These are phyloP conservation scores for Glycyrrhiza uralensis DNA, from an alignment of 306 rosid species.

Conservation along the genomic window DNA sequence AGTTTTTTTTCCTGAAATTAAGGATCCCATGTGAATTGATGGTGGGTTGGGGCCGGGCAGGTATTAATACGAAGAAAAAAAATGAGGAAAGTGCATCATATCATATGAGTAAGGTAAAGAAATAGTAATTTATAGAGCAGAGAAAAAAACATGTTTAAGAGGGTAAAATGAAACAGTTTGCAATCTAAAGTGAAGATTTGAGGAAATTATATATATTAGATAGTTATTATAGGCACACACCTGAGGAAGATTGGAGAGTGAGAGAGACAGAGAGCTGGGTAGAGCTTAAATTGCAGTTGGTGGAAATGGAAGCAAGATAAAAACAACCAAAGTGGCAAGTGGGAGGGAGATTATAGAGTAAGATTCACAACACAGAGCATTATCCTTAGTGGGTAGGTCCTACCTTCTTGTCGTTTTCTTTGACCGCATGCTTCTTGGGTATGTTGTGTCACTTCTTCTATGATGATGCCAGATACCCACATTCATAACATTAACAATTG, in stretches of 20 bases:
- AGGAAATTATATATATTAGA: not conserved
- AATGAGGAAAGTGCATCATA: not conserved
- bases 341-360: not conserved
- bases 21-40: not conserved
- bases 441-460: slow-evolving; percentile 15
- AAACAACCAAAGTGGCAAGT: not conserved
- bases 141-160: not conserved
- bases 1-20: not conserved
- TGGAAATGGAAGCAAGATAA: not conserved
- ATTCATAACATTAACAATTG: not conserved
- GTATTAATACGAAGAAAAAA: no score
- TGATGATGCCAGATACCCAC: not conserved
- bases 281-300: not conserved
- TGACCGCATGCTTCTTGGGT: slow-evolving; percentile 19
- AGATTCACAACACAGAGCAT: slow-evolving; percentile 12
- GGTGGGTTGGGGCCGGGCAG: not conserved
- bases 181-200: not conserved
- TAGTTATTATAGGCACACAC: not conserved
- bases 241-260: not conserved
- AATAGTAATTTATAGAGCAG: not conserved
- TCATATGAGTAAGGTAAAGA: not conserved
- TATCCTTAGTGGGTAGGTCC: slow-evolving; percentile 33
- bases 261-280: not conserved
- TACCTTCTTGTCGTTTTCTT: slow-evolving; percentile 30
- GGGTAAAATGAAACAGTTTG: not conserved